A percentile compares a stretch with the other conserved stretches of the same genome.
phyloP scores from a whole-genome alignment of 2,329 filamentous ascomycete species.

The Exophiala sp. region DNA sequence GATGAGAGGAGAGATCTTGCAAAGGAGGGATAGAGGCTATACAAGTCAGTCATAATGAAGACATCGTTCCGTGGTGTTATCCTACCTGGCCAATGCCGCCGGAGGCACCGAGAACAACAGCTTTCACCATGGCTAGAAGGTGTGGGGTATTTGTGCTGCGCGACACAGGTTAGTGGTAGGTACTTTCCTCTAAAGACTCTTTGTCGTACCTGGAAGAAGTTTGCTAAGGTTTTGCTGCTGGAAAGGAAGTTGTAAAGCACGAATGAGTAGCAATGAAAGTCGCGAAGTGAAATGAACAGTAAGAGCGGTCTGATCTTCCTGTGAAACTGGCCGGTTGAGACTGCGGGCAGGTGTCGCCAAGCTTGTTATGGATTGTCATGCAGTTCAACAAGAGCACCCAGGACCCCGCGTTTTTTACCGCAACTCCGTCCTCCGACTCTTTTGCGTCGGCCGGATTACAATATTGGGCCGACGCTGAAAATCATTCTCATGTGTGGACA shows the following conservation, averaged over 20 bases:
- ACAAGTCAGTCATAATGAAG: conserved; percentile 11
- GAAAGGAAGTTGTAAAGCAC: background rate
- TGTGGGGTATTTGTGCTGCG: conserved; percentile 18
- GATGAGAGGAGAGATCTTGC: conserved; percentile 84
- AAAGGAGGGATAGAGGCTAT: conserved; percentile 90
- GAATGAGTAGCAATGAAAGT: background rate
- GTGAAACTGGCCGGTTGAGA: too few species aligned
- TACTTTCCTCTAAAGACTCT: background rate
- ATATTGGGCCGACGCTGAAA: background rate
- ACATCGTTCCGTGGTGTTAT: background rate
- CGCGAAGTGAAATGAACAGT: conserved; percentile 1
- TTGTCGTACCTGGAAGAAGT: conserved; percentile 1
- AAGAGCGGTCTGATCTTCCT: conserved; percentile 15
- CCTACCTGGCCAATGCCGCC: conserved; percentile 97
- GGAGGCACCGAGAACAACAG: conserved; percentile 83
- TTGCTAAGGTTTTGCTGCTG: background rate
- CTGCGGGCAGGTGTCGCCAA: background rate
- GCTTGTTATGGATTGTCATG: background rate
- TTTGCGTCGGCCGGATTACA: too few species aligned
- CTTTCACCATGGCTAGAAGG: conserved; percentile 48
- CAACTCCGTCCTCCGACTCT: too few species aligned
- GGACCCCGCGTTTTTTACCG: too few species aligned
- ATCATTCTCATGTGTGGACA: background rate
- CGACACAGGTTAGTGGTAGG: background rate
- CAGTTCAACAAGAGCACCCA: too few species aligned